Evolutionary conservation across 2,329 filamentous ascomycete genomes (phyloP).

Genomic region (Chaetomiaceae sp.): DNA sequence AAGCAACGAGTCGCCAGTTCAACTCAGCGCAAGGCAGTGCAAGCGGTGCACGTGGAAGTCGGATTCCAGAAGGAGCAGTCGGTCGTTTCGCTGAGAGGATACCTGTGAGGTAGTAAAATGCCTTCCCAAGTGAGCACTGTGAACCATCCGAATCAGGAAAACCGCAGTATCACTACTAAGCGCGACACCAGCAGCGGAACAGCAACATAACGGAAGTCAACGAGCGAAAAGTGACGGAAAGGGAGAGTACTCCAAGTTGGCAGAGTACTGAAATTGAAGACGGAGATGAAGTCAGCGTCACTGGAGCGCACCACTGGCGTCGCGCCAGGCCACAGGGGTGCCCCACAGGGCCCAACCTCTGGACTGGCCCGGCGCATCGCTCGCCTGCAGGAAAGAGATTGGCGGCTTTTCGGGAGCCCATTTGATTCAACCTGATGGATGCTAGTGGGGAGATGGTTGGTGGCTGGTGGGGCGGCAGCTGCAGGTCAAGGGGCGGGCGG

Average conservation of each 20-base stretch:
- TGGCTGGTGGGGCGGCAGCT: conserved; percentile 5
- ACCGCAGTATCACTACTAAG: conserved; percentile 8
- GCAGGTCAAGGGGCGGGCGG: conserved; percentile 6
- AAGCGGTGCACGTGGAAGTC: no score
- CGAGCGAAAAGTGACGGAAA: conserved; percentile 13
- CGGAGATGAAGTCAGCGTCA: conserved; percentile 25
- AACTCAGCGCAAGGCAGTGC: background rate
- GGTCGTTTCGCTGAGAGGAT: no score
- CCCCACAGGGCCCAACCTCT: conserved; percentile 1
- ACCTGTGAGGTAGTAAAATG: no score
- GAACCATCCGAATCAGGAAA: no score
- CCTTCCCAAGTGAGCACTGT: no score
- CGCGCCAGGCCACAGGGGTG: conserved; percentile 13
- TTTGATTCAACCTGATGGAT: background rate
- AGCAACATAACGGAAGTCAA: conserved; percentile 12
- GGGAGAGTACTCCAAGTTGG: conserved; percentile 10
- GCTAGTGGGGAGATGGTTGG: background rate
- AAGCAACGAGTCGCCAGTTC: conserved; percentile 1
- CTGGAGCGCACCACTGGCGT: conserved; percentile 6
- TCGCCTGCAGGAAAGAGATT: conserved; percentile 10
- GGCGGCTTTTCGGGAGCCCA: conserved; percentile 4
- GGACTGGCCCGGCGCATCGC: background rate
- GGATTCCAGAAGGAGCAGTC: no score
- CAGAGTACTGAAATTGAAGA: conserved; percentile 22
- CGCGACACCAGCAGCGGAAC: conserved; percentile 7